These are phyloP conservation scores for Arabidopsis arenosa DNA, from an alignment of 345 rosid species.

Conservation along the genomic window DNA sequence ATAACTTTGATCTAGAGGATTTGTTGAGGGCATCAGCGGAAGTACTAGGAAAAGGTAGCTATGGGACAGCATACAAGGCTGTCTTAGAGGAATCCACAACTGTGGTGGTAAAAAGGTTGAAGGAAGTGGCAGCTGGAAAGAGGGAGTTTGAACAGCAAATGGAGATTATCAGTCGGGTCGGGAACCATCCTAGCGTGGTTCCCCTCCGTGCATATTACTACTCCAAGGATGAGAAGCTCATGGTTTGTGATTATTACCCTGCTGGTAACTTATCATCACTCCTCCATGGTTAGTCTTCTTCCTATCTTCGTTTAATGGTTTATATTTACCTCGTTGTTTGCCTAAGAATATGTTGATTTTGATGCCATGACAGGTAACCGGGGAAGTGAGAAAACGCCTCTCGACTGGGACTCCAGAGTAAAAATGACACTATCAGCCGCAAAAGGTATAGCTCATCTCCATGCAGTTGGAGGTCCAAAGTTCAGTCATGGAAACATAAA, in stretches of 20 bases:
- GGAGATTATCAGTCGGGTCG: slow-evolving; percentile 74
- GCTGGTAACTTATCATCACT: slow-evolving; percentile 69
- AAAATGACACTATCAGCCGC: slow-evolving; percentile 73
- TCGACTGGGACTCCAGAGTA: slow-evolving; percentile 77
- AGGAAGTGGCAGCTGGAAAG: slow-evolving; percentile 78
- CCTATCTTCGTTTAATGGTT: not conserved
- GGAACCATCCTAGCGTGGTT: slow-evolving; percentile 70
- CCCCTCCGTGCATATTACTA: slow-evolving; percentile 86
- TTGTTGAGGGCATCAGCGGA: slow-evolving; percentile 92
- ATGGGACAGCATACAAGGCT: slow-evolving; percentile 89
- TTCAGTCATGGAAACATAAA: slow-evolving; percentile 85
- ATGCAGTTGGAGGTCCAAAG: slow-evolving; percentile 70
- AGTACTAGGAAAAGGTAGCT: slow-evolving; percentile 88
- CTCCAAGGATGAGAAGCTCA: slow-evolving; percentile 89
- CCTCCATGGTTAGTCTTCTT: slow-evolving; percentile 69
- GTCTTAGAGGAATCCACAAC: slow-evolving; percentile 80
- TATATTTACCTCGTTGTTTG: slow-evolving; percentile 2
- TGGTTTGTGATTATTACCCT: slow-evolving; percentile 69
- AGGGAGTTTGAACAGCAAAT: slow-evolving; percentile 92
- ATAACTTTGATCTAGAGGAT: slow-evolving; percentile 85
- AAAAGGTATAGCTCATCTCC: slow-evolving; percentile 76
- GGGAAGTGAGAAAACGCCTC: slow-evolving; percentile 60
- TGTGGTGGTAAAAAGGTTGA: slow-evolving; percentile 87
- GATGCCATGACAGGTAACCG: slow-evolving; percentile 55
- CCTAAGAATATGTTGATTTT: slow-evolving; percentile 11